Percentiles rank a stretch among this genome's conserved stretches.
These are phyloP conservation scores for Hyaloscypha variabilis DNA, from an alignment of 495 filamentous ascomycete genomes.

Conservation along the genomic window DNA sequence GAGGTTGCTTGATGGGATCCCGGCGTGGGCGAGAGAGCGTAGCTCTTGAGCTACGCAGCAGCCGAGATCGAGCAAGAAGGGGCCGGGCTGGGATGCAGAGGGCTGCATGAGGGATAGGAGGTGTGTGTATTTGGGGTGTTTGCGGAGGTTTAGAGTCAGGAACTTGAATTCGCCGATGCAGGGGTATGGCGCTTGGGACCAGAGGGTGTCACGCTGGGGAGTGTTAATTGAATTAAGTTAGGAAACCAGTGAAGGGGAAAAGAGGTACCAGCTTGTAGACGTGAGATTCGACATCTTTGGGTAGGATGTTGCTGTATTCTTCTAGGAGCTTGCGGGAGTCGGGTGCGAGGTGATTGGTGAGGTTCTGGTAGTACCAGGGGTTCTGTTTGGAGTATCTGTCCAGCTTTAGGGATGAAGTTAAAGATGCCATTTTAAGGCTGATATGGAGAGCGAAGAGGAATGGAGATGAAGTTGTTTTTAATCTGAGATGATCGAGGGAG, in stretches of 20 bases:
- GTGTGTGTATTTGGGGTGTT: conserved; percentile 9
- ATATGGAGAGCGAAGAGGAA: neutral
- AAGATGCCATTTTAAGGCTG: neutral
- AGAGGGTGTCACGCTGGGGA: conserved; percentile 49
- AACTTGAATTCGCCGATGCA: conserved; percentile 58
- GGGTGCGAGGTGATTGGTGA: conserved; percentile 8
- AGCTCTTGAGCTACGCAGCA: conserved; percentile 53
- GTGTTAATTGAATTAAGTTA: neutral
- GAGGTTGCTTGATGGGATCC: conserved; percentile 42
- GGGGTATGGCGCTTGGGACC: conserved; percentile 48
- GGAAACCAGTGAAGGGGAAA: neutral
- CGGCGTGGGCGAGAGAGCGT: conserved; percentile 45
- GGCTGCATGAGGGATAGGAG: conserved; percentile 5
- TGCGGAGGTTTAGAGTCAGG: conserved; percentile 44
- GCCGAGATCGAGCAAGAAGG: conserved; percentile 46
- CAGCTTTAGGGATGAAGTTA: neutral
- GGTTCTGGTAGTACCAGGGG: conserved; percentile 19
- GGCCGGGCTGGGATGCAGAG: neutral
- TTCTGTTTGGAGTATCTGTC: conserved; percentile 21
- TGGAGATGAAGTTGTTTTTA: neutral
- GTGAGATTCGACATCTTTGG: conserved; percentile 47
- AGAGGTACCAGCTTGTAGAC: conserved; percentile 47
- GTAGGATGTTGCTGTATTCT: conserved; percentile 49
- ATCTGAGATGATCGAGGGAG: neutral
- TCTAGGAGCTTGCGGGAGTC: conserved; percentile 39